These are phyloP conservation scores for Podaxis sp. DNA, from an alignment of 768 basidiomycete species.

Conservation along the genomic window DNA sequence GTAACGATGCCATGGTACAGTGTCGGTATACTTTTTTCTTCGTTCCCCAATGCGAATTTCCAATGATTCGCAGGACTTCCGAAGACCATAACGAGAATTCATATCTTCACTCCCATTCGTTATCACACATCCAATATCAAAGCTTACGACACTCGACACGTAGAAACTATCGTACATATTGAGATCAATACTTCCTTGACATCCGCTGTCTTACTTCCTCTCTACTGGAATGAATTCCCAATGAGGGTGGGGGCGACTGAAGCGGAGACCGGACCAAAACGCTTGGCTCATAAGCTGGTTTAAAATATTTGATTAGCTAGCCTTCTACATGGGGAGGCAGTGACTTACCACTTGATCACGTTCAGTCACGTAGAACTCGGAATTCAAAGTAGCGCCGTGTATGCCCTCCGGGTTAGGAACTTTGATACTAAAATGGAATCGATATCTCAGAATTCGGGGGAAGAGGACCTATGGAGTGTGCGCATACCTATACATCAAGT, in stretches of 20 bases:
- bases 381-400: neutral
- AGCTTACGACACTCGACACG: too few relatives aligned
- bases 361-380: neutral
- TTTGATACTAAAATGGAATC: neutral
- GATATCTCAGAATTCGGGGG: neutral
- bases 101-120: too few relatives aligned
- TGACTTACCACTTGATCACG: neutral
- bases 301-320: neutral
- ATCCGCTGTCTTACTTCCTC: neutral
- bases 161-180: too few relatives aligned
- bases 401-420: conserved; percentile 6
- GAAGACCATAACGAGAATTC: too few relatives aligned
- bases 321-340: neutral
- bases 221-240: conserved; percentile 4
- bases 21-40: too few relatives aligned
- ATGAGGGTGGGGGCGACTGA: neutral
- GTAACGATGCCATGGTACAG: too few relatives aligned
- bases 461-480: too few relatives aligned
- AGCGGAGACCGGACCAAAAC: neutral
- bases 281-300: neutral
- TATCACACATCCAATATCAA: too few relatives aligned
- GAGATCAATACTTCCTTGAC: neutral
- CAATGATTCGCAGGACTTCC: too few relatives aligned
- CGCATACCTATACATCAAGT: neutral
- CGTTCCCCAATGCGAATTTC: too few relatives aligned